Evolutionary conservation across 345 rosid species (phyloP).

Genomic region (Geranium brycei): DNA sequence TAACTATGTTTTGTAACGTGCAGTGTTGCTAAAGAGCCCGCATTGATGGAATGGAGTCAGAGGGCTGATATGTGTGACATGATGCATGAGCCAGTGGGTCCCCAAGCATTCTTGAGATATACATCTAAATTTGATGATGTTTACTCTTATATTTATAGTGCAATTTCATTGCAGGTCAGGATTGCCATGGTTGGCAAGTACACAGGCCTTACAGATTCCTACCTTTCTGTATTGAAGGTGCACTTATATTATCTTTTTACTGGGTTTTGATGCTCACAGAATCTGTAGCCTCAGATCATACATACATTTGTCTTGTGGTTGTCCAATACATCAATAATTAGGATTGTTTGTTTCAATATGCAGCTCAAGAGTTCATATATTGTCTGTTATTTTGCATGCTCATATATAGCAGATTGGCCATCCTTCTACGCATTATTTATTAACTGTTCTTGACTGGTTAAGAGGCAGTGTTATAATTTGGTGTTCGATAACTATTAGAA

Average conservation of each 20-base stretch:
- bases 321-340: too few relatives aligned
- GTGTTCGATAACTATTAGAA: too few relatives aligned
- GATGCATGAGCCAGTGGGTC: slow-evolving; percentile 60
- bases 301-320: too few relatives aligned
- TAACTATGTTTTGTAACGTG: slow-evolving; percentile 7
- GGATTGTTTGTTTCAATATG: too few relatives aligned
- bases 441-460: too few relatives aligned
- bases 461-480: too few relatives aligned
- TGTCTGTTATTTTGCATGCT: too few relatives aligned
- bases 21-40: slow-evolving; percentile 59
- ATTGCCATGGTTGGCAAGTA: slow-evolving; percentile 96
- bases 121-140: slow-evolving; percentile 1
- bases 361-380: too few relatives aligned
- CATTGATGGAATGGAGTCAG: slow-evolving; percentile 55
- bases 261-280: not conserved
- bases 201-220: slow-evolving; percentile 76
- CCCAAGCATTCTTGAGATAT: not conserved
- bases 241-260: not conserved
- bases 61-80: slow-evolving; percentile 53
- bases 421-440: too few relatives aligned
- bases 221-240: slow-evolving; percentile 82
- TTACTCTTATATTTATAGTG: slow-evolving; percentile 10
- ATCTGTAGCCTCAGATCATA: too few relatives aligned
- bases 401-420: too few relatives aligned
- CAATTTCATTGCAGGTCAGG: slow-evolving; percentile 44